Conservation (phyloP, 257 asterid genomes). For the Solanum appendiculatum region DNA sequence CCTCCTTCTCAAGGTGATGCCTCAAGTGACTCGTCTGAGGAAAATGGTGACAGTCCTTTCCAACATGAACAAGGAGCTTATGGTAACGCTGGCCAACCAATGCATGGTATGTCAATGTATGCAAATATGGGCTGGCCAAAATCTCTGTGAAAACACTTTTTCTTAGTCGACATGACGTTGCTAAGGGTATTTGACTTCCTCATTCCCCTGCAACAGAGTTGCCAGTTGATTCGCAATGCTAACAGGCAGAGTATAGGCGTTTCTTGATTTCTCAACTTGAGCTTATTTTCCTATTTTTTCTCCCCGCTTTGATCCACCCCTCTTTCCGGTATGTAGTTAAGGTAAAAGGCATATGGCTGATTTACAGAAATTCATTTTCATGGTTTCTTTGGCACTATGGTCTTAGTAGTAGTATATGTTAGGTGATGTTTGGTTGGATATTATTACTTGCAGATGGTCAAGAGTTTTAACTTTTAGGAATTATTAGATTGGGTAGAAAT, state of each 20-base stretch:
- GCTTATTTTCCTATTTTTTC: background rate
- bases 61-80: conserved; percentile 30
- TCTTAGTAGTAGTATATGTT: background rate
- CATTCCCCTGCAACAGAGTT: background rate
- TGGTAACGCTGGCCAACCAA: conserved; percentile 32
- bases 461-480: background rate
- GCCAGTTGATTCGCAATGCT: background rate
- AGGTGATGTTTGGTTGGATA: background rate
- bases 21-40: conserved; percentile 63
- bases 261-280: background rate
- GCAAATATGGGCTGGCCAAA: conserved; percentile 58
- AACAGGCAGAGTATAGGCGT: conserved; percentile 13
- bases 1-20: conserved; percentile 53
- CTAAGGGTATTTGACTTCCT: background rate
- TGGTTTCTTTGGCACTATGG: background rate
- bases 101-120: conserved; percentile 41
- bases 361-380: background rate
- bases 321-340: background rate
- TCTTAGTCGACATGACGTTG: conserved; percentile 15
- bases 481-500: background rate
- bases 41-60: conserved; percentile 48
- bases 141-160: conserved; percentile 41
- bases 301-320: background rate
- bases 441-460: background rate
- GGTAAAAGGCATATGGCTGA: background rate